Evolutionary conservation across 164 flowering plant genomes (phyloP), one percentile per base, ranked within the genome.

Genomic region (Vitis rupestris): DNA sequence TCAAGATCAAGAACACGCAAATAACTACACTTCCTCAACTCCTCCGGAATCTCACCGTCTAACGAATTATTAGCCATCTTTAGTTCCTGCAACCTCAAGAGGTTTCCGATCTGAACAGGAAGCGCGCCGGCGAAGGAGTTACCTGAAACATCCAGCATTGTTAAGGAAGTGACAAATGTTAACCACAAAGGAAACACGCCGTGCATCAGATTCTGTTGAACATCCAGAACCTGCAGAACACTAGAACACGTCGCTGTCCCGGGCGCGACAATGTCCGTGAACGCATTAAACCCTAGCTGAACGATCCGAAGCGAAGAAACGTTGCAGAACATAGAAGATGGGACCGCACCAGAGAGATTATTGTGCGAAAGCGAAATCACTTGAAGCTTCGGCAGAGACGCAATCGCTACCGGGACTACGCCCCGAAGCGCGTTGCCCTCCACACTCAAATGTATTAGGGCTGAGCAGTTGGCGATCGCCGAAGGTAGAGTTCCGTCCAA

Each of bases 401-500:
- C 96, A 2, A 91, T 77, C 0, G 86, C 80, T n/a, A 84, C 80
- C 64, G 96, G 97, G 51, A 93, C 29, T 50, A 84, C 49, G 17
- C 98, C 98, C 2, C 78, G 65, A 13, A 94, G 77, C 16, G 63
- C 61, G 67, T 94, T 92, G 14, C 79, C 90, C 4, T 82, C 88
- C 1, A 83, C 86, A 65, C 94, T 92, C 59, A 94, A 66, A 69
- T 94, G 92, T 23, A 83, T 70, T 9, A 94, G 83, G 8, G 92
- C 65, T 8, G 92, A 87, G 59, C 94, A 90, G 77, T 94, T 92
- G 3, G 88, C 82, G 1, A 94, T 67, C 10, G 92, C 93, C 3
- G 97, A 87, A 19, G 97, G 98, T 17, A 94, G 37, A 9, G 97
- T 82, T 11, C 98, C 97, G 63, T 79, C 74, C 30, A 94, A 59